Conservation (phyloP, 257 asterid species). For the Nicotiana benthamiana region DNA sequence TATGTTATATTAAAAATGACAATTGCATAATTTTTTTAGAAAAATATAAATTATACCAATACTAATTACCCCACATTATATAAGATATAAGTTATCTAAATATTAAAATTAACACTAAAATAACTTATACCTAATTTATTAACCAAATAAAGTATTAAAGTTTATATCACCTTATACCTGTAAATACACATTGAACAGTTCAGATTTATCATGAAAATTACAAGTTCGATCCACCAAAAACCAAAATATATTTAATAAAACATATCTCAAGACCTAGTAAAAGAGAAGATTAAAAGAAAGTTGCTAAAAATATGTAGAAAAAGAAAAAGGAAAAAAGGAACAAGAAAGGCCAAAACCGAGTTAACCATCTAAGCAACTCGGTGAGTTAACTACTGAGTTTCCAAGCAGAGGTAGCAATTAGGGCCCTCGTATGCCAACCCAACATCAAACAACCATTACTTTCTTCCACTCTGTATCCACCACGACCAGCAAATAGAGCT, state of each 20-base stretch:
- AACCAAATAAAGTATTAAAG: too few relatives aligned
- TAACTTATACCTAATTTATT: too few relatives aligned
- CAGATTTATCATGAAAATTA: constrained; percentile 11
- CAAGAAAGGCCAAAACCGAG: neutral
- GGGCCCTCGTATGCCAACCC: constrained; percentile 92
- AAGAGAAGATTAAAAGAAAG: neutral
- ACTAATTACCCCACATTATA: too few relatives aligned
- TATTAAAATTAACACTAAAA: too few relatives aligned
- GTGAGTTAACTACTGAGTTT: constrained; percentile 33
- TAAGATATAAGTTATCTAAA: too few relatives aligned
- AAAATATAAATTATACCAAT: too few relatives aligned
- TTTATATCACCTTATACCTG: too few relatives aligned
- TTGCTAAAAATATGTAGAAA: neutral
- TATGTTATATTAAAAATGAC: too few relatives aligned
- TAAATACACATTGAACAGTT: neutral
- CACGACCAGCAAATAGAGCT: constrained; percentile 78
- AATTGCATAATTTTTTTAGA: too few relatives aligned
- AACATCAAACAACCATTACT: constrained; percentile 74
- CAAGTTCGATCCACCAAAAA: constrained; percentile 29
- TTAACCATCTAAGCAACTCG: neutral
- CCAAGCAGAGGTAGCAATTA: constrained; percentile 92
- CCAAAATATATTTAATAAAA: neutral
- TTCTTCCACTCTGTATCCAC: constrained; percentile 83
- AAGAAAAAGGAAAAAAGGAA: neutral
- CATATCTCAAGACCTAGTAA: neutral